Base-by-base conservation (phyloP, 371 early-diverging fungal species). In the Astathelohania contejeani region DNA sequence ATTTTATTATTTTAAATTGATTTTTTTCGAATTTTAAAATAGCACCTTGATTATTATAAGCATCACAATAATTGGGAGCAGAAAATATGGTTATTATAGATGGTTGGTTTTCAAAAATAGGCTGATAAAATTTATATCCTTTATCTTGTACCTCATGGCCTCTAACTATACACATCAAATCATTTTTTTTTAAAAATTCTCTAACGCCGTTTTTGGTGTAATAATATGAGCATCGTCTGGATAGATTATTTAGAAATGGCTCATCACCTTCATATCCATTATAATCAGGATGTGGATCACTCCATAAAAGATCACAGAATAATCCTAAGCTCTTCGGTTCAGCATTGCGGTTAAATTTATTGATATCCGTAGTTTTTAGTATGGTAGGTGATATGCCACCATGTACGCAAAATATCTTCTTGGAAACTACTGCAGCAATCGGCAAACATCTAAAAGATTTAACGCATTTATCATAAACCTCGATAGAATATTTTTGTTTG, bases 131-230 rank as follows among this genome's bases (percentile, higher is more conserved):
- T 53, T 37, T 61, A 26, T 69, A 78, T 14, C 94, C 94, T 25
- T 85, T 82, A 75, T 88, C 88, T 75, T 91, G 90, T 16, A 92
- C 94, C 70, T 93, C 94, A 70, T 93, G 94, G 6, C 89, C 94
- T 54, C 94, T 81, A 56, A 93, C 88, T 53, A 93, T 80, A 2
- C 86, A 85, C 42, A 87, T 69, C 23, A 93, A 74, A 55, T 85
- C 82, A 73, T 93, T 93, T 69, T 79, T 77, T 67, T 87, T 86
- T 57, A 93, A 76, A 66, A 93, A 93, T 9, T 82, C 78, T 55
- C 85, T 86, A 1, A 83, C 86, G 7, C 89, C 89, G 43, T 82
- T 78, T 70, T 85, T 86, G 70, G 81, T 84, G 58, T 89, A 92
- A 29, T 84, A 84, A 70, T 86, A 90, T 0, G 89, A 88, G 62